A percentile compares a stretch with the other conserved stretches of the same genome.
phyloP scores from a whole-genome alignment of 2,329 filamentous ascomycete genomes.

The Microdochium paspali region DNA sequence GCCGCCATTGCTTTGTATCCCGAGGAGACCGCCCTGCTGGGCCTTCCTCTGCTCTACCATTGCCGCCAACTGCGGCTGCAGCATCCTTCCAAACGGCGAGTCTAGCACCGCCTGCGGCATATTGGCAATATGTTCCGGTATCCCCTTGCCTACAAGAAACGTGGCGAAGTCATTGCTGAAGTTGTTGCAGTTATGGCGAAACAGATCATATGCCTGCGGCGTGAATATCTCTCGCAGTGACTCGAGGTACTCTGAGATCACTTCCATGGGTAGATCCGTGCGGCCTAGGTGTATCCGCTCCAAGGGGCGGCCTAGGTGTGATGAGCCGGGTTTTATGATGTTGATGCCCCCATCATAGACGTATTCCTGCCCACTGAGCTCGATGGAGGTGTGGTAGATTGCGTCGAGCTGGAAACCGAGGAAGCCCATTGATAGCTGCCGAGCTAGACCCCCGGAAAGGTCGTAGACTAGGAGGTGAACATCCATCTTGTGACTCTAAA shows the following conservation, averaged over 20 bases:
- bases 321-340: constrained; percentile 68
- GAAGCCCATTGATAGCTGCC: constrained; percentile 42
- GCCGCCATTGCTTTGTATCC: constrained; percentile 29
- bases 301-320: constrained; percentile 79
- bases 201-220: constrained; percentile 79
- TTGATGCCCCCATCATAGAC: constrained; percentile 85
- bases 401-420: constrained; percentile 67
- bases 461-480: constrained; percentile 73
- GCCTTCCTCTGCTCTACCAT: constrained; percentile 39
- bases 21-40: constrained; percentile 40
- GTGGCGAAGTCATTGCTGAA: constrained; percentile 89
- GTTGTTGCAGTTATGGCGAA: constrained; percentile 93
- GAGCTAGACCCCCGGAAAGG: constrained; percentile 53
- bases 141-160: constrained; percentile 80
- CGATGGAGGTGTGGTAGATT: constrained; percentile 88
- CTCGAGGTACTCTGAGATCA: constrained; percentile 80
- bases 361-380: constrained; percentile 79
- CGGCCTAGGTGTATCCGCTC: constrained; percentile 65
- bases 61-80: constrained; percentile 59
- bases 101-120: constrained; percentile 79
- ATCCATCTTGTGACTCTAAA: constrained; percentile 45
- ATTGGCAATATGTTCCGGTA: constrained; percentile 76
- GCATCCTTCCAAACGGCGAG: constrained; percentile 81
- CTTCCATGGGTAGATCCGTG: constrained; percentile 69
- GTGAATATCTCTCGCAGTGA: constrained; percentile 79